Base-by-base conservation (phyloP, 1,284 basidiomycete species). In the Peniophora sp. region DNA sequence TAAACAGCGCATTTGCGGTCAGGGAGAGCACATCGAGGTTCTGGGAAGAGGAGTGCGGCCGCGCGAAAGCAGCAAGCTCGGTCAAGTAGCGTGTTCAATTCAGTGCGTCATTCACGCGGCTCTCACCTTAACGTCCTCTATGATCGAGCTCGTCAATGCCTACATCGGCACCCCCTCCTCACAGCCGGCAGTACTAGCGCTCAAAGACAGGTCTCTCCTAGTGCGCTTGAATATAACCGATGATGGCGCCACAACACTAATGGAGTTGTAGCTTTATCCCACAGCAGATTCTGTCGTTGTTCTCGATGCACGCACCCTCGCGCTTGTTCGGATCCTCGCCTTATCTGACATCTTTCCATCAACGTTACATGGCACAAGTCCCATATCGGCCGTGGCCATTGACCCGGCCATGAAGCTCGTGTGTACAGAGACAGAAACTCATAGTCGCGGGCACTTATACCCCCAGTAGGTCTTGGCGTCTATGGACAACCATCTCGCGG, bases 351-450 rank as follows among this genome's bases (percentile, higher is more conserved):
- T 81, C 3, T 90, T 88, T 62, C 87, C 88, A 8, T 74, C 76
- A 14, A 60, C 73, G 23, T 65, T 66, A 14, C 72, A 76, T 53
- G 59, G 66, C 5, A 66, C 65, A 23, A 69, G 75, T 50, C 63
- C 63, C 35, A 75, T 89, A n/a, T 73, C 76, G 42, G 80, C 75
- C 57, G 65, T 89, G 20, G 73, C 82, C 2, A 78, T 88, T 18
- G 88, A 91, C 62, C 74, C 79, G 24, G 77, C 78, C 45, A 84
- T 88, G 80, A 88, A 85, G 68, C 74, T 88, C 54, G 88, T 90
- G 64, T 64, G 83, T 73, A 46, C 37, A n/a, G 22, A 27, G 18
- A 18, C 17, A 8, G 32, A 12, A 12, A 27, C 5, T 18, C 23
- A 5, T 39, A 24, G 39, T 32, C 42, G n/a, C 22, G 37, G 46